These are phyloP conservation scores for Phytophthora colocasiae DNA, from an alignment of 352 stramenopile species.

Conservation along the genomic window DNA sequence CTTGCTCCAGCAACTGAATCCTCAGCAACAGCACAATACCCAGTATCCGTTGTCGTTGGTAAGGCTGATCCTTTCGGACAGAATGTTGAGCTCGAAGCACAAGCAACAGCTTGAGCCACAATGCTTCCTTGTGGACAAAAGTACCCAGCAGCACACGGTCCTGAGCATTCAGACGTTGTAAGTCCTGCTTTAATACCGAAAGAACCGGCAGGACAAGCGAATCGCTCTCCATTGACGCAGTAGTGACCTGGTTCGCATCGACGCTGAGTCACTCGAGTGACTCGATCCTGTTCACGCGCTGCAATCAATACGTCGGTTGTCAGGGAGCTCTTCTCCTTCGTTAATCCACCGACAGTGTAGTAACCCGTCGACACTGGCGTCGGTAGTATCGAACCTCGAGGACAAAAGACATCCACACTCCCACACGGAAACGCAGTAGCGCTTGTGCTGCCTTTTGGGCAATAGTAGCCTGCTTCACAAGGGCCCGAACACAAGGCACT, in stretches of 20 bases:
- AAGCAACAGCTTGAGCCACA: constrained; percentile 40
- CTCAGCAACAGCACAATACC: constrained; percentile 42
- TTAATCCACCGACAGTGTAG: constrained; percentile 46
- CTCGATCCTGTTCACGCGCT: constrained; percentile 11
- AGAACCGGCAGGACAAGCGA: constrained; percentile 55
- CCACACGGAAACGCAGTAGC: constrained; percentile 51
- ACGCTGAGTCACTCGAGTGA: constrained; percentile 47
- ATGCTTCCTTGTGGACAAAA: constrained; percentile 71
- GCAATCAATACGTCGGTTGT: constrained; percentile 15
- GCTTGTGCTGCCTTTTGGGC: constrained; percentile 51
- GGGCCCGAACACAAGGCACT: constrained; percentile 51
- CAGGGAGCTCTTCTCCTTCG: constrained; percentile 11
- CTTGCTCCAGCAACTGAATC: constrained; percentile 17
- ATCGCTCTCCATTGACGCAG: constrained; percentile 47
- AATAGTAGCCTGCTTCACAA: constrained; percentile 70
- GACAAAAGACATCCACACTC: constrained; percentile 51
- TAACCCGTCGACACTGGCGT: constrained; percentile 43
- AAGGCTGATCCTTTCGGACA: constrained; percentile 48
- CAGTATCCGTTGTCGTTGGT: constrained; percentile 25
- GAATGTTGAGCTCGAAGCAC: constrained; percentile 39
- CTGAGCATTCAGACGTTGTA: constrained; percentile 54
- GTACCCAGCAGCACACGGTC: constrained; percentile 65
- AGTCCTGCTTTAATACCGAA: constrained; percentile 59
- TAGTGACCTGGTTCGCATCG: constrained; percentile 72
- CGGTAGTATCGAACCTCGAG: constrained; percentile 47